Base-by-base conservation (phyloP, 2,329 filamentous ascomycete species). In the Ceratocystis harringtonii region DNA sequence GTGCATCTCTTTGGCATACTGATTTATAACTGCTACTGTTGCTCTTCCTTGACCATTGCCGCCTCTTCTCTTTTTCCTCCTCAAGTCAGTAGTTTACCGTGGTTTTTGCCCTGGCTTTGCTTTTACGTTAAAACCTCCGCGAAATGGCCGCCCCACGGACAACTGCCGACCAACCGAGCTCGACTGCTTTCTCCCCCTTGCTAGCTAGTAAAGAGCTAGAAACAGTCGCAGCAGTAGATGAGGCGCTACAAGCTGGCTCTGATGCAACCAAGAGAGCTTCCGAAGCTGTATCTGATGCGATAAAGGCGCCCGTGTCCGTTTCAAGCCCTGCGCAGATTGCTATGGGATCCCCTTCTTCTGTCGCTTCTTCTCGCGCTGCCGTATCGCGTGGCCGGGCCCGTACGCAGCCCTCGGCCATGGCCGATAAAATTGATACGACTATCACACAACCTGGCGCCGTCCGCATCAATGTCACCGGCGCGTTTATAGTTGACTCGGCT, bases 381-480 rank as follows among this genome's bases (percentile, higher is more conserved):
- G 17, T 36, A 7, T 65, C 66, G 15, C 62, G 66, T 17, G 44
- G 66, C 25, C 64, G 66, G 63, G 52, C 63, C 41, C 66, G 66
- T 1, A 30, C 63, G 10, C 63, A 65, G 25, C 30, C 62, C n/a
- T 65, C 66, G 43, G 12, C 28, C 5, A 57, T 77, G 68, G 80
- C 79, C 10, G 78, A 81, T 70, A 81, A 84, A 74, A 84, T 84
- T 65, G 80, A 83, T 73, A 83, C 77, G 71, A 81, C 81, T 61
- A 81, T 87, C 71, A 81, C 77, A 64, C 81, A 83, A 70, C 84
- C 84, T 1, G 84, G 84, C 28, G 82, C 88, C 15, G 91, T 96
- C 72, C 88, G 89, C 76, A 97, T 99, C 78, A 97, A 99, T 74
- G 92, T 97, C 69, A 86, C 91, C 74, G 94, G 92, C 72, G 94